phyloP scores from a whole-genome alignment of 2,329 filamentous ascomycete species.

The Pseudogymnoascus sp. region DNA sequence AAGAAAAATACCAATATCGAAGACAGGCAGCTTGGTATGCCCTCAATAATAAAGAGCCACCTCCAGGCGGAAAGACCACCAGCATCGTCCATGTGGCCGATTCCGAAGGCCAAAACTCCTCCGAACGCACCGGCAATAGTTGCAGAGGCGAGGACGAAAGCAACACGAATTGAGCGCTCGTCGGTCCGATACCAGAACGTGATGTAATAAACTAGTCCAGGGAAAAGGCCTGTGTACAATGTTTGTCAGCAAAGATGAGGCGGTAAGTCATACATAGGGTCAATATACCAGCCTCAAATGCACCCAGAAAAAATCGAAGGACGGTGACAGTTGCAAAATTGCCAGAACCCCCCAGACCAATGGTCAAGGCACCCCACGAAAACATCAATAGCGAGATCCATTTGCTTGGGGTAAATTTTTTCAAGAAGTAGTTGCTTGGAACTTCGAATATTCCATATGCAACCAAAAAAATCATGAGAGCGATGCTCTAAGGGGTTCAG shows the following conservation, averaged over 20 bases:
- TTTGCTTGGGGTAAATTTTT: slow-evolving; percentile 39
- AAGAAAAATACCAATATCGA: slow-evolving; percentile 39
- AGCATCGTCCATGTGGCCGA: slow-evolving; percentile 24
- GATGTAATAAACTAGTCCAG: slow-evolving; percentile 29
- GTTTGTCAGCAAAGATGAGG: slow-evolving; percentile 46
- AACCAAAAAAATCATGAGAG: slow-evolving; percentile 41
- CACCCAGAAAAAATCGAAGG: slow-evolving; percentile 41
- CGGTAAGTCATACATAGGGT: slow-evolving; percentile 36
- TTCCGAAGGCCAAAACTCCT: slow-evolving; percentile 25
- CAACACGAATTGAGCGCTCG: slow-evolving; percentile 25
- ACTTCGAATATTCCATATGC: slow-evolving; percentile 44
- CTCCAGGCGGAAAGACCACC: slow-evolving; percentile 24
- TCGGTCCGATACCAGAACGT: slow-evolving; percentile 27
- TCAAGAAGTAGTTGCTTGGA: slow-evolving; percentile 43
- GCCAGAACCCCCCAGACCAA: slow-evolving; percentile 20
- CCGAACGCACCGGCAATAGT: slow-evolving; percentile 26
- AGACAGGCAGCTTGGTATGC: slow-evolving; percentile 21
- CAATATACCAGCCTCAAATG: slow-evolving; percentile 39
- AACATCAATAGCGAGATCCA: slow-evolving; percentile 17
- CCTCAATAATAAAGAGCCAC: slow-evolving; percentile 27
- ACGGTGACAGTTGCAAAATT: slow-evolving; percentile 38
- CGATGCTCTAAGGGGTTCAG: slow-evolving; percentile 26
- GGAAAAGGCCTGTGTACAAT: slow-evolving; percentile 42
- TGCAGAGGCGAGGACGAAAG: slow-evolving; percentile 26
- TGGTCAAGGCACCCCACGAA: too few relatives aligned